Evolutionary conservation across 1,139 yeast species (phyloP).

Genomic region (Saccharomyces hybrid): DNA sequence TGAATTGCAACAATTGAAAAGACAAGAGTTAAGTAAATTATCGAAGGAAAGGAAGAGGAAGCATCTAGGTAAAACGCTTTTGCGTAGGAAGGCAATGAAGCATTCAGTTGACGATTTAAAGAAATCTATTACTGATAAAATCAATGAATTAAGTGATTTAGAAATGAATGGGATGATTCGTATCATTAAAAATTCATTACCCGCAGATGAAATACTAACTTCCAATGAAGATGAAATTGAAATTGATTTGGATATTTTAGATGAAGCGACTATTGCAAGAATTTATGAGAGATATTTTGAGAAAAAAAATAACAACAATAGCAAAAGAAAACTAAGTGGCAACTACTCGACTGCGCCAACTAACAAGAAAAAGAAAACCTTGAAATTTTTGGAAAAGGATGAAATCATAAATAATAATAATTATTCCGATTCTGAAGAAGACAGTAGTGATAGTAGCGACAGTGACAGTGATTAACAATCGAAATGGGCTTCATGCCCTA

Average conservation of each 20-base stretch:
- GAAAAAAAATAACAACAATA: neutral
- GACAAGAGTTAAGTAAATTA: conserved; percentile 56
- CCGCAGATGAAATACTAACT: conserved; percentile 42
- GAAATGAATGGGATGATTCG: conserved; percentile 76
- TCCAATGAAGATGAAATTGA: conserved; percentile 73
- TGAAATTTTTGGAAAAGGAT: neutral
- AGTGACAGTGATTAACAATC: neutral
- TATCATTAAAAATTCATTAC: conserved; percentile 80
- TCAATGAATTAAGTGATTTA: conserved; percentile 66
- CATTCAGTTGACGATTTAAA: conserved; percentile 66
- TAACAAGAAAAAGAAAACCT: neutral
- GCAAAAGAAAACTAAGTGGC: neutral
- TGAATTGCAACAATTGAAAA: conserved; percentile 75
- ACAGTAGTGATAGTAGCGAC: neutral
- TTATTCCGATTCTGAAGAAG: neutral
- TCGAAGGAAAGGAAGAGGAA: conserved; percentile 35
- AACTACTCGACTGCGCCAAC: neutral
- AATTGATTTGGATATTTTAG: conserved; percentile 89
- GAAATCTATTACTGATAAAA: conserved; percentile 83
- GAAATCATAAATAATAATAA: neutral
- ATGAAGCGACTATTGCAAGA: conserved; percentile 72
- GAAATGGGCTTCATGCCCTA: neutral
- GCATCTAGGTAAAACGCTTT: conserved; percentile 13
- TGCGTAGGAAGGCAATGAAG: neutral
- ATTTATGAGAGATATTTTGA: conserved; percentile 49